These are phyloP conservation scores for Colletotrichum echinochloae DNA, from an alignment of 2,329 filamentous ascomycete genomes.

Conservation along the genomic window DNA sequence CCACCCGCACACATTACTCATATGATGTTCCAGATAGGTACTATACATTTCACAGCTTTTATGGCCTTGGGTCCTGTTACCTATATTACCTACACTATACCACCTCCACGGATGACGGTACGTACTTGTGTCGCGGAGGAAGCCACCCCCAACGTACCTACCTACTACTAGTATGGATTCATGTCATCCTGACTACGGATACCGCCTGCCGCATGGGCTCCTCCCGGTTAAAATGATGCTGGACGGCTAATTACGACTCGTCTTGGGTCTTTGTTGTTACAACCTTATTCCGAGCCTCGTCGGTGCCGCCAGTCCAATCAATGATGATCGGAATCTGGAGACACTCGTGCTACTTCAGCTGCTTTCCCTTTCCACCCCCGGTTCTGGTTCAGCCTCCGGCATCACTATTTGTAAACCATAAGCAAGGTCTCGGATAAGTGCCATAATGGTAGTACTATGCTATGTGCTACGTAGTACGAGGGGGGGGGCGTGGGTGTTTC, in stretches of 20 bases:
- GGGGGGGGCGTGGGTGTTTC: slow-evolving; percentile 1
- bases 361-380: slow-evolving; percentile 5
- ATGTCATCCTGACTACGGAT: not conserved
- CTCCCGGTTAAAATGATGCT: slow-evolving; percentile 9
- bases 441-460: not conserved
- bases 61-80: not conserved
- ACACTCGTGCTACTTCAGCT: not conserved
- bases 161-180: not conserved
- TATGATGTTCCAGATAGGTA: too few species aligned
- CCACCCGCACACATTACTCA: not conserved
- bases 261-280: slow-evolving; percentile 21
- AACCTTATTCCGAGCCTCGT: slow-evolving; percentile 38
- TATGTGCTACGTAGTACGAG: too few species aligned
- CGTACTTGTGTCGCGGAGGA: slow-evolving; percentile 4
- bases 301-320: slow-evolving; percentile 10
- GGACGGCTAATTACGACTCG: slow-evolving; percentile 28
- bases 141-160: not conserved
- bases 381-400: slow-evolving; percentile 14
- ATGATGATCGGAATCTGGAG: slow-evolving; percentile 15
- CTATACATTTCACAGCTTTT: slow-evolving; percentile 1
- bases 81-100: not conserved
- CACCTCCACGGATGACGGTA: not conserved
- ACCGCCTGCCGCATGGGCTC: not conserved
- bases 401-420: slow-evolving; percentile 10
- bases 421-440: slow-evolving; percentile 3